Evolutionary conservation across 139 green algal species (phyloP).

Genomic region (Volvox africanus): DNA sequence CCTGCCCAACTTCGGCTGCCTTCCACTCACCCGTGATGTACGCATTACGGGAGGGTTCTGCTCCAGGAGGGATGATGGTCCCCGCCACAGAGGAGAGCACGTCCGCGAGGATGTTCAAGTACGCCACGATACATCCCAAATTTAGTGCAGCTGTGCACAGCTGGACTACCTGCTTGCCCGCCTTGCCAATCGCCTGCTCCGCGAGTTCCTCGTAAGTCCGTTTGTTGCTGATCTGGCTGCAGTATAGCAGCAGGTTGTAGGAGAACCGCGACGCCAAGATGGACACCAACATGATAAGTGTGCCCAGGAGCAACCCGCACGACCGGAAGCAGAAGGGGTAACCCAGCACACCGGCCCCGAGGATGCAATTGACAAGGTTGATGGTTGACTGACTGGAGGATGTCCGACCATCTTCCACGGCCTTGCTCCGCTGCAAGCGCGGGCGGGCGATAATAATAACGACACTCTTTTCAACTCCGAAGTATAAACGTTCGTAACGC

Average conservation of each 20-base stretch:
- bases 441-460: no score
- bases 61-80: constrained; percentile 85
- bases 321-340: constrained; percentile 77
- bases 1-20: neutral
- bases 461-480: no score
- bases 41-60: constrained; percentile 78
- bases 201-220: constrained; percentile 81
- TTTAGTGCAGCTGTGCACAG: constrained; percentile 72
- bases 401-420: constrained; percentile 34
- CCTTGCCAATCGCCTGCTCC: constrained; percentile 57
- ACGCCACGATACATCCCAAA: constrained; percentile 80
- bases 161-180: constrained; percentile 62
- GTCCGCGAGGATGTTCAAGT: constrained; percentile 89
- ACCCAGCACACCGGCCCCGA: constrained; percentile 79
- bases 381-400: constrained; percentile 65
- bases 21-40: constrained; percentile 60
- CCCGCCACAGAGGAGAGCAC: constrained; percentile 80
- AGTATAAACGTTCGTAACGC: no score
- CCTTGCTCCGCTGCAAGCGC: neutral
- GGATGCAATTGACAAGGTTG: constrained; percentile 79
- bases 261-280: constrained; percentile 74
- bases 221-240: constrained; percentile 72
- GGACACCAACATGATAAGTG: constrained; percentile 77
- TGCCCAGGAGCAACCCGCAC: constrained; percentile 73
- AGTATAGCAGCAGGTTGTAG: constrained; percentile 83